phyloP scores from a whole-genome alignment of 768 basidiomycete genomes.

The Steccherinum ochraceum region DNA sequence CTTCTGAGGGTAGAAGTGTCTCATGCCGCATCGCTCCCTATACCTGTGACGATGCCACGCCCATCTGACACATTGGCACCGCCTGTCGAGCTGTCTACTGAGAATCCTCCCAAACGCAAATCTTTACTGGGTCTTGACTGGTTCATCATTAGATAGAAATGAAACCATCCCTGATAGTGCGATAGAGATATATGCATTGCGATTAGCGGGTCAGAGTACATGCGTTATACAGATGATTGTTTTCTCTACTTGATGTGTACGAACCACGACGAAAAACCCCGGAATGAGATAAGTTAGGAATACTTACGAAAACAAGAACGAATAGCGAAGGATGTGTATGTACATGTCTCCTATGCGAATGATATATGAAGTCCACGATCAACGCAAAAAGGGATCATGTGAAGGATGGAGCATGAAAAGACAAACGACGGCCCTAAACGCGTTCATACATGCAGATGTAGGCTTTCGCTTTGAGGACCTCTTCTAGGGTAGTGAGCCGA shows the following conservation, averaged over 20 bases:
- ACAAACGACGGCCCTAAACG: constrained; percentile 27
- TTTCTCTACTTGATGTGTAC: background rate
- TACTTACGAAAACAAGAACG: background rate
- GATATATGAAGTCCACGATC: background rate
- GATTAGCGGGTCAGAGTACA: background rate
- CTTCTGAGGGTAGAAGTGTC: too few relatives aligned
- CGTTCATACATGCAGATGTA: constrained; percentile 94
- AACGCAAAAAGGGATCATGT: background rate
- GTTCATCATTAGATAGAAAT: too few relatives aligned
- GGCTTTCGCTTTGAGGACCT: constrained; percentile 86
- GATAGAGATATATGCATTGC: too few relatives aligned
- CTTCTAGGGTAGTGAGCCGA: constrained; percentile 73
- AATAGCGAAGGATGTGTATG: background rate
- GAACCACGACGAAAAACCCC: background rate
- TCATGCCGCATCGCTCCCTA: too few relatives aligned
- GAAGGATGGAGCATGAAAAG: background rate
- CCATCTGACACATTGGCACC: too few relatives aligned
- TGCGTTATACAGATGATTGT: background rate
- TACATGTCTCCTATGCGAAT: background rate
- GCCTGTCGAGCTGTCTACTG: too few relatives aligned
- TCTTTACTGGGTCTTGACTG: too few relatives aligned
- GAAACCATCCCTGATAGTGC: too few relatives aligned
- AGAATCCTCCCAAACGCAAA: too few relatives aligned
- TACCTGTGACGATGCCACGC: too few relatives aligned
- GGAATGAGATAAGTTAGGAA: background rate